Evolutionary conservation across 768 basidiomycete genomes (phyloP), one percentile per base, ranked within the genome.

Genomic region (Suillus tomentosus): DNA sequence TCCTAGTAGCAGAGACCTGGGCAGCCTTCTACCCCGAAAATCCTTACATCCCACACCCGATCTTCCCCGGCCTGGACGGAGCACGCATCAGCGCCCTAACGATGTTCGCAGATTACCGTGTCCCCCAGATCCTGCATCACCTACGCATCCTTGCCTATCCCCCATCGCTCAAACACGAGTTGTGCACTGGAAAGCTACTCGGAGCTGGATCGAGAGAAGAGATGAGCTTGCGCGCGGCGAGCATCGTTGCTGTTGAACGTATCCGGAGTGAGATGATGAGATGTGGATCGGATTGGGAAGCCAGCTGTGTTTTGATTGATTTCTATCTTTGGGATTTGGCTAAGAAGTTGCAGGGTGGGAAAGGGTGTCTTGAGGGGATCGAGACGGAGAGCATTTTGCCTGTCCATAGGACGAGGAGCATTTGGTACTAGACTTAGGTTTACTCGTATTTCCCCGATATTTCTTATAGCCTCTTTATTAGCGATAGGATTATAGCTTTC

Each of bases 51-150:
- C 69, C 79, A 0, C 94, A 95, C 73, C 94, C 93, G 3, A 77
- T 95, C 50, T 92, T 95, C 76, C 89, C 90, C 3, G 79, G 82
- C 17, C 60, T 69, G 8, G 72, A 72, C 11, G 89, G 88, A 5
- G 79, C 88, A 22, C 80, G 81, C 43, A 91, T 95, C 65, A 81
- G 84, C 58, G 78, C 87, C 57, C 83, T 96, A 13, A 95, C 94
- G 24, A 96, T 95, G 95, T 96, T 96, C 74, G 92, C 95, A 5
- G 94, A 96, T 79, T 95, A 95, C 72, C 87, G 93, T 48, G 91
- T 96, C 6, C 94, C 94, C 2, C 95, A 96, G 72, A 92, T 96
- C 63, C 78, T 96, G 36, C 91, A 96, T 76, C 93, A 94, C 71
- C 81, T 96, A 8, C 80, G 83, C 45, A 88, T 95, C 67, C 79